Conservation (phyloP, 83 land plant species). For the Diphasiastrum complanatum region DNA sequence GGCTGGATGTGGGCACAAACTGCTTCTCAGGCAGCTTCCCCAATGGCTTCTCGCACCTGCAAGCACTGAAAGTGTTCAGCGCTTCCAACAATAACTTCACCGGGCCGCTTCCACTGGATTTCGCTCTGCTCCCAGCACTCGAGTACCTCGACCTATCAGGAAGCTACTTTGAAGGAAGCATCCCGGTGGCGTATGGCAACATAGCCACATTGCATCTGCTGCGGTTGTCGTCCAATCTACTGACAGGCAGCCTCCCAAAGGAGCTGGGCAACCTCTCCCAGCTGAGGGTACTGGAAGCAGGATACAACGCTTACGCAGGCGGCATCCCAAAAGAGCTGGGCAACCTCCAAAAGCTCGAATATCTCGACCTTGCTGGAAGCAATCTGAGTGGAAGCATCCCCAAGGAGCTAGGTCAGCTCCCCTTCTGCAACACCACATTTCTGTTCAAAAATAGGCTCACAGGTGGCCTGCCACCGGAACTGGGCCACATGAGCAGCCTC, state of each 20-base stretch:
- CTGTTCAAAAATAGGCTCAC: slow-evolving; percentile 47
- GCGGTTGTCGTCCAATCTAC: slow-evolving; percentile 45
- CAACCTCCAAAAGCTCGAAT: slow-evolving; percentile 26
- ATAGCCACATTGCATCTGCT: slow-evolving; percentile 38
- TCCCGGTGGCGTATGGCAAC: slow-evolving; percentile 43
- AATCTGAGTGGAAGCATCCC: slow-evolving; percentile 59
- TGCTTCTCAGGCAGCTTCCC: slow-evolving; percentile 39
- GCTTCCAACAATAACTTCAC: slow-evolving; percentile 52
- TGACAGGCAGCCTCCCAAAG: slow-evolving; percentile 48
- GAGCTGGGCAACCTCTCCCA: slow-evolving; percentile 37
- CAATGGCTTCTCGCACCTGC: slow-evolving; percentile 27
- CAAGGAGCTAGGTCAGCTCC: slow-evolving; percentile 31
- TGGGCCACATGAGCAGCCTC: slow-evolving; percentile 37
- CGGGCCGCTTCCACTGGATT: slow-evolving; percentile 49
- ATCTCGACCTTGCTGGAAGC: slow-evolving; percentile 45
- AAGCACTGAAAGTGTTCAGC: slow-evolving; percentile 42
- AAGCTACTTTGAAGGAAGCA: slow-evolving; percentile 57
- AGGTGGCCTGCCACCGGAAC: slow-evolving; percentile 48
- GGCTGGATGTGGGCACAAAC: no score
- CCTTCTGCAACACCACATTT: slow-evolving; percentile 40
- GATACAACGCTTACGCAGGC: slow-evolving; percentile 48
- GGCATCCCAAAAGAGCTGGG: slow-evolving; percentile 70
- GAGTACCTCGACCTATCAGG: slow-evolving; percentile 56
- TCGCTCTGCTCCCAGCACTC: slow-evolving; percentile 32
- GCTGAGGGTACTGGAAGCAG: slow-evolving; percentile 42